These are phyloP conservation scores for Linnemannia exigua DNA, from an alignment of 192 early-diverging fungal genomes.

Conservation along the genomic window DNA sequence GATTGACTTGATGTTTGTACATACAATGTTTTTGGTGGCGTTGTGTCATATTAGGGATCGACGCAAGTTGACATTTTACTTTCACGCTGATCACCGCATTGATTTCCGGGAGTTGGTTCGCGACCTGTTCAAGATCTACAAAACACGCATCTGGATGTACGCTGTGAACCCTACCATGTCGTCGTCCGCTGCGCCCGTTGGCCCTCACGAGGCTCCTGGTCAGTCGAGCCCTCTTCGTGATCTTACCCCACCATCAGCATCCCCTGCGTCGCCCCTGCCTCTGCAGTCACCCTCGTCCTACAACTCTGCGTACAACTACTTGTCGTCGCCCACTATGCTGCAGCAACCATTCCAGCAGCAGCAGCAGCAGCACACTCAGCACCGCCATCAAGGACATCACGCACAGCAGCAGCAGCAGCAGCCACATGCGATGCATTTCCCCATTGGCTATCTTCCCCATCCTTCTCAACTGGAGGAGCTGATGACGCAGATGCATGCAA, in stretches of 20 bases:
- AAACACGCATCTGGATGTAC: slow-evolving; percentile 98
- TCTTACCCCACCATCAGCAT: slow-evolving; percentile 5
- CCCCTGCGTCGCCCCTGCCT: slow-evolving; percentile 10
- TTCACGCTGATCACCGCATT: slow-evolving; percentile 92
- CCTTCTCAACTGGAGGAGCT: slow-evolving; percentile 29
- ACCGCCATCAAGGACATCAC: background rate
- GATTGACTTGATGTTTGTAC: background rate
- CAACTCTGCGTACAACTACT: background rate
- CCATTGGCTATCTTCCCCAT: slow-evolving; percentile 1
- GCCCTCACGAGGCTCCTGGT: background rate
- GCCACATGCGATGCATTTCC: background rate
- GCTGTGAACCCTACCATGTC: slow-evolving; percentile 47
- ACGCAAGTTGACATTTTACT: slow-evolving; percentile 97
- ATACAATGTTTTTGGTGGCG: background rate
- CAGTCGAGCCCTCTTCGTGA: slow-evolving; percentile 4
- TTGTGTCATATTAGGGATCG: slow-evolving; percentile 79
- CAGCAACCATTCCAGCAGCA: background rate
- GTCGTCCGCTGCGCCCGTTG: background rate
- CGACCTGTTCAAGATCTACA: slow-evolving; percentile 97
- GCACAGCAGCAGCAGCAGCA: background rate
- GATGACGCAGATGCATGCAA: slow-evolving; percentile 28
- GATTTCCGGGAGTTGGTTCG: slow-evolving; percentile 97
- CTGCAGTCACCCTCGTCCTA: background rate
- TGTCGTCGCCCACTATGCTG: background rate
- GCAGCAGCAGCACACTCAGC: background rate